Conservation (phyloP, 495 filamentous ascomycete genomes). For the Staphylotrichum tortipilum region DNA sequence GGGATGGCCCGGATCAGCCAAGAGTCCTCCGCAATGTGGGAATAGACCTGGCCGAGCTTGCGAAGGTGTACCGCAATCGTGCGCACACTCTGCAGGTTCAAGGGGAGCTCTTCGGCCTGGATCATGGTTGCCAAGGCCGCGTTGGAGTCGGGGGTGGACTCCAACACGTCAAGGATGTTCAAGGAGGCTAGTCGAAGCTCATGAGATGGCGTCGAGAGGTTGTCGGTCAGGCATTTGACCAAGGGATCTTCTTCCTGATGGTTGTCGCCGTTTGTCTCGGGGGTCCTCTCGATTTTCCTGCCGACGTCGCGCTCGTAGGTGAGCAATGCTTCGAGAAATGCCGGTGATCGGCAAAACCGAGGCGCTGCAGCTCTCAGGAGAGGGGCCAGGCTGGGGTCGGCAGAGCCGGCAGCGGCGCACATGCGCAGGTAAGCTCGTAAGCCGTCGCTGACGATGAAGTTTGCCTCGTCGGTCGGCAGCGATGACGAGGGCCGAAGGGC, state of each 20-base stretch:
- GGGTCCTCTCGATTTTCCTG: slow-evolving; percentile 24
- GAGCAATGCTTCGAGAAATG: slow-evolving; percentile 60
- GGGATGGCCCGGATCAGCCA: slow-evolving; percentile 69
- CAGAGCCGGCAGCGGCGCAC: slow-evolving; percentile 36
- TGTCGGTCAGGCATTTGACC: slow-evolving; percentile 53
- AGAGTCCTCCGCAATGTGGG: slow-evolving; percentile 41
- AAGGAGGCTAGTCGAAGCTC: slow-evolving; percentile 61
- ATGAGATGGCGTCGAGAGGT: slow-evolving; percentile 64
- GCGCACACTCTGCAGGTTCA: slow-evolving; percentile 65
- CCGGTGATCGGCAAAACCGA: slow-evolving; percentile 50
- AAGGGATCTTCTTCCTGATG: slow-evolving; percentile 46
- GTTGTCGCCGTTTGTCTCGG: slow-evolving; percentile 24
- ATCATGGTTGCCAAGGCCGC: slow-evolving; percentile 47
- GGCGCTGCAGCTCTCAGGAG: slow-evolving; percentile 52
- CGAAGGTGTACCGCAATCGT: slow-evolving; percentile 76
- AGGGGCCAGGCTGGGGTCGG: slow-evolving; percentile 48
- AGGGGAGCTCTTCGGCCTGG: slow-evolving; percentile 66
- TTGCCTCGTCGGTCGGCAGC: slow-evolving; percentile 46
- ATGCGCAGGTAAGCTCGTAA: slow-evolving; percentile 47
- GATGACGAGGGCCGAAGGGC: slow-evolving; percentile 47
- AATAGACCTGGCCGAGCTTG: slow-evolving; percentile 58
- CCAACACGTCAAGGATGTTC: slow-evolving; percentile 51
- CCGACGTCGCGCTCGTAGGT: slow-evolving; percentile 47
- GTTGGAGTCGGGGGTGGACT: slow-evolving; percentile 26
- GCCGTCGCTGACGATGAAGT: slow-evolving; percentile 49